phyloP scores from a whole-genome alignment of 1,284 basidiomycete genomes.

The Ganoderma boninense region DNA sequence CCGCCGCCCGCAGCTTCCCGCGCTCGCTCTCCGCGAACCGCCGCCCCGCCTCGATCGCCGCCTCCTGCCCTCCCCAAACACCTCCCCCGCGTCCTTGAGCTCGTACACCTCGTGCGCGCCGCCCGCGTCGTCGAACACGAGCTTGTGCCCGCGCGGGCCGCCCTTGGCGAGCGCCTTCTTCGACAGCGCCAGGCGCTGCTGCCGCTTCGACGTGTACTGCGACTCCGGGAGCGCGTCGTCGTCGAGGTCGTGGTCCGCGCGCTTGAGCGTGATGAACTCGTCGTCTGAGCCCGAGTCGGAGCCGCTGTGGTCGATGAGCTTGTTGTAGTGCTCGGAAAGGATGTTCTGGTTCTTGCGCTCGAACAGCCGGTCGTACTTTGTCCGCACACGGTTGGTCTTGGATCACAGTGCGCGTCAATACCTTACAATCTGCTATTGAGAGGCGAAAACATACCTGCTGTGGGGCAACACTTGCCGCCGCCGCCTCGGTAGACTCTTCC shows the following conservation, averaged over 20 bases:
- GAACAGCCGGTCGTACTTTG: constrained; percentile 99
- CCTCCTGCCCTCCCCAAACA: constrained; percentile 68
- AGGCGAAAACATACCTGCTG: constrained; percentile 18
- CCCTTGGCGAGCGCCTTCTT: constrained; percentile 80
- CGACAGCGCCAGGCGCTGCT: constrained; percentile 76
- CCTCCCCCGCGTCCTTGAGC: constrained; percentile 76
- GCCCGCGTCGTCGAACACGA: constrained; percentile 91
- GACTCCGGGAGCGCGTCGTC: constrained; percentile 49
- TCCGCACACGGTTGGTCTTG: constrained; percentile 64
- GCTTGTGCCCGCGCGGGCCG: constrained; percentile 69
- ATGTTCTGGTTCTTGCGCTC: constrained; percentile 96
- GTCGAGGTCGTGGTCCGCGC: constrained; percentile 85
- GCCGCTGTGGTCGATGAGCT: constrained; percentile 77
- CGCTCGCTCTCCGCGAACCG: constrained; percentile 80
- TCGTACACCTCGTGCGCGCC: constrained; percentile 83
- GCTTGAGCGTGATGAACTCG: constrained; percentile 95
- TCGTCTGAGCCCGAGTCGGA: constrained; percentile 70
- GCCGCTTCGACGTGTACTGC: constrained; percentile 62
- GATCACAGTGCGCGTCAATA: background rate
- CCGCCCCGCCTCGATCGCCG: constrained; percentile 72
- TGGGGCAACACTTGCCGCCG: constrained; percentile 2
- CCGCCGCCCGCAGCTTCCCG: constrained; percentile 73
- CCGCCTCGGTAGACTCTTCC: background rate
- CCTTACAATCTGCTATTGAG: background rate
- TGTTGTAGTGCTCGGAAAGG: constrained; percentile 90